phyloP scores from a whole-genome alignment of 164 flowering plant species.

The Stephania japonica region DNA sequence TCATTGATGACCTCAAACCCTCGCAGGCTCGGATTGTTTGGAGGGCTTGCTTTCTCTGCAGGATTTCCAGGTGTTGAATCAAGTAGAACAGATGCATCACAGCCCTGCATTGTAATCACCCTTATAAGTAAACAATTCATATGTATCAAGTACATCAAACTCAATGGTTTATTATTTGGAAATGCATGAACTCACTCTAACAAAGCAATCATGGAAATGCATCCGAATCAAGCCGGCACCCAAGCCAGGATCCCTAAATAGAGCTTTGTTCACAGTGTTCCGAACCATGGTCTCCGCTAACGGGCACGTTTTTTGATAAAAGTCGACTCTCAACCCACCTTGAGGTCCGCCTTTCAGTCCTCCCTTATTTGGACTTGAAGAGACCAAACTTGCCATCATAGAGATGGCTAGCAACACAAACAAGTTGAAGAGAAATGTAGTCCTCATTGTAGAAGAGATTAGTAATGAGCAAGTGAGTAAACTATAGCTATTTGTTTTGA shows the following conservation, averaged over 20 bases:
- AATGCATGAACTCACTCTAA: constrained; percentile 29
- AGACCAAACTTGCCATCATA: constrained; percentile 1
- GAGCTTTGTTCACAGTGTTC: constrained; percentile 33
- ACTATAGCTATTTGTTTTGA: neutral
- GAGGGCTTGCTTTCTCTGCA: constrained; percentile 34
- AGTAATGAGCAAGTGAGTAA: neutral
- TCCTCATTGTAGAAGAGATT: neutral
- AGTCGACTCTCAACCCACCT: constrained; percentile 14
- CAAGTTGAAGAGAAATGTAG: neutral
- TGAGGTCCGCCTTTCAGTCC: no score
- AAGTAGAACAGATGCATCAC: constrained; percentile 51
- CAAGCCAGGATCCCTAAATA: constrained; percentile 40
- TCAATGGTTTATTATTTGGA: neutral
- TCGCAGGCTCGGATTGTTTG: constrained; percentile 37
- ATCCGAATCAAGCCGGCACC: constrained; percentile 56
- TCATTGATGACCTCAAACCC: constrained; percentile 57
- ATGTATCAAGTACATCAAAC: neutral
- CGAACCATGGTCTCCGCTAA: constrained; percentile 21
- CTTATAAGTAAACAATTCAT: neutral
- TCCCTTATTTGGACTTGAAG: neutral
- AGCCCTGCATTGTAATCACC: constrained; percentile 39
- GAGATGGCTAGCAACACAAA: constrained; percentile 3
- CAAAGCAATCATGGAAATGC: constrained; percentile 77
- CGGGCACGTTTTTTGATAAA: constrained; percentile 17
- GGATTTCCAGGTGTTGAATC: constrained; percentile 35